Conservation (phyloP, 345 rosid species). For the Lepidium africanum region DNA sequence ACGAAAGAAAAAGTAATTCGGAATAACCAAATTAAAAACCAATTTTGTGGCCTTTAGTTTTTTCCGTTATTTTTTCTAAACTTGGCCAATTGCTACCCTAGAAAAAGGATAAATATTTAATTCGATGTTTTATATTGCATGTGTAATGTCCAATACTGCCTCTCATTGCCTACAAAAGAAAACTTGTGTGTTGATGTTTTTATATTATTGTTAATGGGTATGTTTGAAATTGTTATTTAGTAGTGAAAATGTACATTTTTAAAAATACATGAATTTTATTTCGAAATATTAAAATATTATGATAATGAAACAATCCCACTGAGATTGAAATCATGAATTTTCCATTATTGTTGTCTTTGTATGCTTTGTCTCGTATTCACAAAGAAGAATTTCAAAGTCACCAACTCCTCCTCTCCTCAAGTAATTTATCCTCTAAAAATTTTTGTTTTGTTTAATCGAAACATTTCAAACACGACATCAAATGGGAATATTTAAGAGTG, state of each 20-base stretch:
- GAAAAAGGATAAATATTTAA: not conserved
- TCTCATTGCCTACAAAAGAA: not conserved
- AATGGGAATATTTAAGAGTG: not conserved
- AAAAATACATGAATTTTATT: not conserved
- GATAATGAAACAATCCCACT: not conserved
- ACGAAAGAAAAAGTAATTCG: too few relatives aligned
- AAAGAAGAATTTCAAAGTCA: conserved; percentile 19
- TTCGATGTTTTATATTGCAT: not conserved
- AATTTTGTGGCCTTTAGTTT: not conserved
- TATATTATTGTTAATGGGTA: not conserved
- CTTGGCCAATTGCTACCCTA: not conserved
- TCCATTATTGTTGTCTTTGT: conserved; percentile 3
- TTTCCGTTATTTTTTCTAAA: not conserved
- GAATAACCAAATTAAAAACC: too few relatives aligned
- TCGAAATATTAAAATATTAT: not conserved
- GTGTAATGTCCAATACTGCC: not conserved
- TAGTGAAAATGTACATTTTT: too few relatives aligned
- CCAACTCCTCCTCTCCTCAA: conserved; percentile 26
- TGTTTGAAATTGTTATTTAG: not conserved
- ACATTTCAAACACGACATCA: conserved; percentile 21
- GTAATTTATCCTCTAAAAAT: not conserved
- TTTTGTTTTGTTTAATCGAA: not conserved
- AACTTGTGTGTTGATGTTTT: not conserved
- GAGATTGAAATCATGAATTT: conserved; percentile 4
- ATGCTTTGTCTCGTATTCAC: conserved; percentile 19